Conservation (phyloP, 768 basidiomycete genomes). For the Suillus subaureus region DNA sequence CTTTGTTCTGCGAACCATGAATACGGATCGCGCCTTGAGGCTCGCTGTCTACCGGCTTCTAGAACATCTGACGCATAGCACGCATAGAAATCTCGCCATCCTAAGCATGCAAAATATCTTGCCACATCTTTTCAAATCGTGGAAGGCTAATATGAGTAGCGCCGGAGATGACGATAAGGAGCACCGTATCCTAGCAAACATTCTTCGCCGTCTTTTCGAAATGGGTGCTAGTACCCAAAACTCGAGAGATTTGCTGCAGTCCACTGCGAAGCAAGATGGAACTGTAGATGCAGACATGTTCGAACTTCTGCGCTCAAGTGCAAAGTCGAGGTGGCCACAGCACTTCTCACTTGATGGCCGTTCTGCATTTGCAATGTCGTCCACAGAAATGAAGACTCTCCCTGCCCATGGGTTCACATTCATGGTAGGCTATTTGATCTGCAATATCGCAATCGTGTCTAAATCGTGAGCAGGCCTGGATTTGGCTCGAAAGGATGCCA, state of each 20-base stretch:
- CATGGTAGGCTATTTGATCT: slow-evolving; percentile 47
- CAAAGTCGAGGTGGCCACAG: slow-evolving; percentile 77
- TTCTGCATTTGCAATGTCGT: slow-evolving; percentile 51
- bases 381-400: slow-evolving; percentile 52
- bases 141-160: slow-evolving; percentile 21
- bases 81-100: slow-evolving; percentile 71
- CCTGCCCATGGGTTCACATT: slow-evolving; percentile 70
- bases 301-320: slow-evolving; percentile 68
- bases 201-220: slow-evolving; percentile 70
- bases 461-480: slow-evolving; percentile 43
- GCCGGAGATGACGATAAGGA: slow-evolving; percentile 43
- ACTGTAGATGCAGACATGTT: slow-evolving; percentile 64
- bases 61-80: slow-evolving; percentile 59
- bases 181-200: slow-evolving; percentile 57
- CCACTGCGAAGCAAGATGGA: slow-evolving; percentile 49
- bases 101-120: slow-evolving; percentile 63
- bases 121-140: slow-evolving; percentile 44
- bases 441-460: not conserved
- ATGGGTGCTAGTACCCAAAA: slow-evolving; percentile 72
- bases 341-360: slow-evolving; percentile 71
- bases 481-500: slow-evolving; percentile 49
- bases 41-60: slow-evolving; percentile 60
- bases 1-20: slow-evolving; percentile 39
- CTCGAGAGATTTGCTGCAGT: slow-evolving; percentile 64
- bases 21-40: slow-evolving; percentile 44